Base-by-base conservation (phyloP, 176 grass and related monocot genomes). In the Ampelocalamus luodianensis region DNA sequence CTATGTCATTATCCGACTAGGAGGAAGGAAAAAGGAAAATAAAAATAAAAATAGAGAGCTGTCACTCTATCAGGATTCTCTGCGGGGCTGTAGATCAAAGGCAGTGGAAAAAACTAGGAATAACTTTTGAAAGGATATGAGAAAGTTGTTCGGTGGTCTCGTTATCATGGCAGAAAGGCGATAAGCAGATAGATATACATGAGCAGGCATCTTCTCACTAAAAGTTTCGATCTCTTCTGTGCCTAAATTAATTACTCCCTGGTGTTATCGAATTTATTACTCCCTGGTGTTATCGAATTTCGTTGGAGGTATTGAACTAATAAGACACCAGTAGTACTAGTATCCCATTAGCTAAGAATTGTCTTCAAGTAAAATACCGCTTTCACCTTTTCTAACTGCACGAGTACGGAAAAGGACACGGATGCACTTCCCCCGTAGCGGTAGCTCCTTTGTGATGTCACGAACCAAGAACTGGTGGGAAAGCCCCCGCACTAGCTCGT, bases 341-440 rank as follows among this genome's bases (percentile, higher is more conserved):
- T 34, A 46, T 16, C 5, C 48, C 48, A 54, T 6, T 20, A 54
- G 17, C 51, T 3, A 55, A 24, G 11, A 45, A 45, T 24, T 71
- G 2, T 16, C 48, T 15, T 16, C 14, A 16, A 15, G 48, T 15
- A 5, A 16, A 50, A 50, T 5, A 50, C 13, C 4, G 51, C 11
- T 77, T 58, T 42, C 20, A 59, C 36, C 2, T 7, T 8, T 4
- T 23, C 16, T 4, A 12, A 3, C 1, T 48, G 71, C 71, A 48
- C 60, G 61, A 18, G 79, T 53, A 54, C 73, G 86, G 80, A 72
- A 37, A 83, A 54, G 65, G 86, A 83, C 79, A 17, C 4, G 15
- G 5, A 14, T 16, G 86, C 80, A 24, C 74, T 36, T 54, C 65
- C 74, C 34, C 34, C 80, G 6, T 18, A 13, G 65, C 64, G 2